Evolutionary conservation across 352 stramenopile genomes (phyloP).

Genomic region (Globisporangium takayamanum): DNA sequence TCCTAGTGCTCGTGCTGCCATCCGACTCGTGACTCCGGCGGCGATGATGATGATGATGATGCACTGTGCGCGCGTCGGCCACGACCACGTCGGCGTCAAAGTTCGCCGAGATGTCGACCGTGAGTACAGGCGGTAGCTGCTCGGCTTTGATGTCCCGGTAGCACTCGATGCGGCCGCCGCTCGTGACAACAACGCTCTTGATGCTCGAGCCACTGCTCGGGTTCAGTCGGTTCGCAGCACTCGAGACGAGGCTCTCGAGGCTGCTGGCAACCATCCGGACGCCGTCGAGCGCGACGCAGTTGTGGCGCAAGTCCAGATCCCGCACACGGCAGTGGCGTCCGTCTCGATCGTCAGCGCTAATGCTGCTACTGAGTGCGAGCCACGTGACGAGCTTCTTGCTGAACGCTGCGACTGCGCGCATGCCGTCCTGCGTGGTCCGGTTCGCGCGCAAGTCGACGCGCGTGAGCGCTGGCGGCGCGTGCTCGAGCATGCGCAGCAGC

Average conservation of each 20-base stretch:
- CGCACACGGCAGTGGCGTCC: constrained; percentile 9
- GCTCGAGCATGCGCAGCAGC: constrained; percentile 36
- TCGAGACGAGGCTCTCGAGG: constrained; percentile 26
- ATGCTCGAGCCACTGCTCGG: constrained; percentile 6
- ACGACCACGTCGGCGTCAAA: constrained; percentile 31
- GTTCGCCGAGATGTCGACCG: constrained; percentile 48
- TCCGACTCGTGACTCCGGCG: constrained; percentile 5
- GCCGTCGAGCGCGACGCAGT: constrained; percentile 63
- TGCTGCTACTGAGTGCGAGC: not conserved
- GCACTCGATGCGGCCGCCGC: constrained; percentile 50
- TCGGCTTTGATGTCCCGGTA: constrained; percentile 18
- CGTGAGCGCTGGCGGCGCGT: constrained; percentile 14
- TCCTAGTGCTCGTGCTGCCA: constrained; percentile 5
- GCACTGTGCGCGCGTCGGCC: constrained; percentile 14
- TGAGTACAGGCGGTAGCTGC: constrained; percentile 20
- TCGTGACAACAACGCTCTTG: constrained; percentile 35
- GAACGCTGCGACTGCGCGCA: constrained; percentile 30
- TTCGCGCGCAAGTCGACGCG: constrained; percentile 56
- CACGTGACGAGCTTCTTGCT: constrained; percentile 10
- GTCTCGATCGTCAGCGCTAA: not conserved
- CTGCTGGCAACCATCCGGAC: constrained; percentile 43
- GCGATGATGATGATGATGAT: constrained; percentile 7
- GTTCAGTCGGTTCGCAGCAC: not conserved
- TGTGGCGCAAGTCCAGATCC: constrained; percentile 62
- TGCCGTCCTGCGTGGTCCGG: constrained; percentile 45